Conservation (phyloP, 768 basidiomycete genomes). For the Phanerochaete sordida region DNA sequence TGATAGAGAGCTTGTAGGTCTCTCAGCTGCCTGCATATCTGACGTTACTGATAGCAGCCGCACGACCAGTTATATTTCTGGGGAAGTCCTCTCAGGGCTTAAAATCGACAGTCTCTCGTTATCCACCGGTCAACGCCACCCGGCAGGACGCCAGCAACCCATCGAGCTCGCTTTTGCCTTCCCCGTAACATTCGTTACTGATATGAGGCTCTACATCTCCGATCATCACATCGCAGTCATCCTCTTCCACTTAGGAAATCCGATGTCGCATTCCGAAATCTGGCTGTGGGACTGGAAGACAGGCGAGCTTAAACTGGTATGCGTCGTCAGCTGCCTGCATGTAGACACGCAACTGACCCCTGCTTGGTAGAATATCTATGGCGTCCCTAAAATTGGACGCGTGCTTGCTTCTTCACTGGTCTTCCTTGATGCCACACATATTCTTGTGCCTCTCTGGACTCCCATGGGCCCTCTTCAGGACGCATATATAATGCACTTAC, state of each 20-base stretch:
- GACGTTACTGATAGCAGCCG: background rate
- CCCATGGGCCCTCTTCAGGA: background rate
- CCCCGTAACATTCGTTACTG: background rate
- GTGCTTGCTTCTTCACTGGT: background rate
- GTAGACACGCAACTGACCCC: too few species aligned
- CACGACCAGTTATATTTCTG: background rate
- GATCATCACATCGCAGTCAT: background rate
- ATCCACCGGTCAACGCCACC: background rate
- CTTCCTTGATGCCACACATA: background rate
- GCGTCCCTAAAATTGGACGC: too few species aligned
- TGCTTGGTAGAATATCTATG: background rate
- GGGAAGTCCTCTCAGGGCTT: background rate
- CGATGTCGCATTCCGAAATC: background rate
- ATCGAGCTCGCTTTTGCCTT: background rate
- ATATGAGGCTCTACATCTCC: background rate
- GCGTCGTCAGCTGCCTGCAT: background rate
- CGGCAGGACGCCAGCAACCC: background rate
- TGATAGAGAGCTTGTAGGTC: background rate
- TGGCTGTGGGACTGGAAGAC: constrained; percentile 1
- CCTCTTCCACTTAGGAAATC: background rate
- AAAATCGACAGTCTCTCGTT: background rate
- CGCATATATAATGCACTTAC: background rate
- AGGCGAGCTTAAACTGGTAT: background rate
- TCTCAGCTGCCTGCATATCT: background rate
- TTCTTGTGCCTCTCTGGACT: background rate